Evolutionary conservation across 306 rosid species (phyloP), one percentile per base, ranked within the genome.

Genomic region (Arachis stenosperma): DNA sequence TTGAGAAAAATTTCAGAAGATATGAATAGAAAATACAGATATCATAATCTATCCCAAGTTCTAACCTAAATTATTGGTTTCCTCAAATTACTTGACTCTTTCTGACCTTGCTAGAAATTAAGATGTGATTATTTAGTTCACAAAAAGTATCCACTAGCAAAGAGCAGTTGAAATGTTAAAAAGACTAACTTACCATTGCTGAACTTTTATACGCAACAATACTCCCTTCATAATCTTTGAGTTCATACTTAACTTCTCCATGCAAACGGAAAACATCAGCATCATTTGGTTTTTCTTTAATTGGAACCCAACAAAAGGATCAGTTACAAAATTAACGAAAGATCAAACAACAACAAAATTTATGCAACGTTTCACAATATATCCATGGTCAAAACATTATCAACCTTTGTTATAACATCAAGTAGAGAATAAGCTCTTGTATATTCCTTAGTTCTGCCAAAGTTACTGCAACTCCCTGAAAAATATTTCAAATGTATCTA

Each of bases 381-480:
- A 69, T 64, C 68, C 33, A 69, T 14, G 47, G 69, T 15, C 70
- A 15, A 63, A 58, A 56, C 42, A 71, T 65, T 47, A 82, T 60
- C 55, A 73, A 89, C 97, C 96, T 91, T 88, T 11, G 85, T 53
- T 88, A 93, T 86, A 74, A 89, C 91, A 83, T 89, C 87, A 56
- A 93, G 97, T 79, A 93, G 81, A 81, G 94, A 84, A 59, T 88
- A 89, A 60, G 98, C 90, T 71, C 62, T 83, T 43, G 84, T 73
- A 84, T 86, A 93, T 36, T 91, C 92, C 97, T 92, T 37, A 89
- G 92, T 81, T 93, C 92, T 52, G 91, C 89, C 67, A 78, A 88
- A 69, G 92, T 88, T 67, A 90, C 97, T 30, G 98, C 96, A 86
- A 94, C 96, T 66, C 97, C 98, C 98, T 93, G 84, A 17, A 75